A percentile compares a stretch with the other conserved stretches of the same genome.
Evolutionary conservation across 768 basidiomycete genomes (phyloP).

Genomic region (Chiua virens): DNA sequence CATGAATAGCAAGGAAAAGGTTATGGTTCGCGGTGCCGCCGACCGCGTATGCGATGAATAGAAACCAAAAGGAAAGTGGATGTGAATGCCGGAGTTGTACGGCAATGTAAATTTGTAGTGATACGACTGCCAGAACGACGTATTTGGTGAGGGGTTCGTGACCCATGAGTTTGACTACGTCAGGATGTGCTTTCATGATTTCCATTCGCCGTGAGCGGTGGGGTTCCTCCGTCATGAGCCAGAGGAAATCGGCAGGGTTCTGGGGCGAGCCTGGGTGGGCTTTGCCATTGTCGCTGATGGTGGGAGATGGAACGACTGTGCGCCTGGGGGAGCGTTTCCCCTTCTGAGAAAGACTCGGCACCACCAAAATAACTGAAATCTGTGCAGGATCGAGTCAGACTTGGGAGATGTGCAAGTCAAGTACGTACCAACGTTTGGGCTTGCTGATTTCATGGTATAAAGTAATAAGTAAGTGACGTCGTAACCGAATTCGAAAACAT

Average conservation of each 20-base stretch:
- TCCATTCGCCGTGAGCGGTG: slow-evolving; percentile 84
- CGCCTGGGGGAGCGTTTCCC: slow-evolving; percentile 52
- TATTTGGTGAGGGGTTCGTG: slow-evolving; percentile 91
- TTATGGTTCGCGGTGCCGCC: slow-evolving; percentile 98
- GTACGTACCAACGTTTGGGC: slow-evolving; percentile 20
- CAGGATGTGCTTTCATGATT: slow-evolving; percentile 93
- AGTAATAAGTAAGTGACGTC: background rate
- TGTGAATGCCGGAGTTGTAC: slow-evolving; percentile 64
- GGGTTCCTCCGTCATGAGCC: slow-evolving; percentile 98
- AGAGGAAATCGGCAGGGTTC: slow-evolving; percentile 86
- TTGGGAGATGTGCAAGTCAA: no score
- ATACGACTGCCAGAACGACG: slow-evolving; percentile 79
- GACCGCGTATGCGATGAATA: slow-evolving; percentile 77
- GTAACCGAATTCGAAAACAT: no score
- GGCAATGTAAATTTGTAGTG: slow-evolving; percentile 69
- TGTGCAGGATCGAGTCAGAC: slow-evolving; percentile 21
- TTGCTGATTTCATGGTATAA: slow-evolving; percentile 14
- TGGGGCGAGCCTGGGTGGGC: slow-evolving; percentile 56
- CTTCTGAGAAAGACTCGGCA: slow-evolving; percentile 70
- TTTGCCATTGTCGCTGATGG: slow-evolving; percentile 38
- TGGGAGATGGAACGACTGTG: slow-evolving; percentile 45
- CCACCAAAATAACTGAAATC: slow-evolving; percentile 84
- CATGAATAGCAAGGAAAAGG: slow-evolving; percentile 96
- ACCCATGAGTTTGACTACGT: slow-evolving; percentile 97
- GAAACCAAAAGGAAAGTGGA: slow-evolving; percentile 69